Percentiles rank a stretch among this genome's conserved stretches.
Evolutionary conservation across 1,284 basidiomycete genomes (phyloP).

Genomic region (Leccinum laetum): DNA sequence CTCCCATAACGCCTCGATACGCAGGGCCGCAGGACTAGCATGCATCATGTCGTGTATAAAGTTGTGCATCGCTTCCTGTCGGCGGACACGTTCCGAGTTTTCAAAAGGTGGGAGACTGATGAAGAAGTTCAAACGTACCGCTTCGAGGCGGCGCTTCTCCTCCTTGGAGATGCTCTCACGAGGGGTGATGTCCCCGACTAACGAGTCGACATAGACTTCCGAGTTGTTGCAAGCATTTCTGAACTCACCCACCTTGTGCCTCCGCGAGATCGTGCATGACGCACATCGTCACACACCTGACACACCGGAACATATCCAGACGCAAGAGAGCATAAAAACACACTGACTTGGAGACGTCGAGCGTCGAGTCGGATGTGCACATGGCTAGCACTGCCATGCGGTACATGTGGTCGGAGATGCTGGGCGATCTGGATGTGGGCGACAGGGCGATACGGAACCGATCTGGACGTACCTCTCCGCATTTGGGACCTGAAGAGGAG

Average conservation of each 20-base stretch:
- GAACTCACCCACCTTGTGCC: conserved; percentile 64
- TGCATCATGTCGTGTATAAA: conserved; percentile 92
- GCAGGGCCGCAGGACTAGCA: conserved; percentile 72
- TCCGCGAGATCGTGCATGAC: conserved; percentile 97
- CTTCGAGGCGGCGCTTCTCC: conserved; percentile 81
- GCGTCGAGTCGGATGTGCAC: conserved; percentile 42
- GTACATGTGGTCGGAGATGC: conserved; percentile 72
- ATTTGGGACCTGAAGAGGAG: conserved; percentile 57
- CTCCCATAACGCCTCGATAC: conserved; percentile 82
- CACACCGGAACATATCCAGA: background rate
- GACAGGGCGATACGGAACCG: background rate
- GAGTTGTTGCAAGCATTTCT: conserved; percentile 1
- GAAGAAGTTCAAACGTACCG: conserved; percentile 36
- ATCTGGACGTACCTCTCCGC: conserved; percentile 69
- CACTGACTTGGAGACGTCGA: conserved; percentile 78
- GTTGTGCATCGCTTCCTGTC: background rate
- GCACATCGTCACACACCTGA: conserved; percentile 86
- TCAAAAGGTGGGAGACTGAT: background rate
- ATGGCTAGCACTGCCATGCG: no score
- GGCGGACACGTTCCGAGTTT: no score
- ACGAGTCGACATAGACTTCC: background rate
- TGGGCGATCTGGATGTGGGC: conserved; percentile 29
- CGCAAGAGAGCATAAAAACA: background rate
- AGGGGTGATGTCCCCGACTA: conserved; percentile 94
- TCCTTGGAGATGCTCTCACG: conserved; percentile 82